These are phyloP conservation scores for Suhomyces panamericanus DNA, from an alignment of 1,139 yeast genomes.

Conservation along the genomic window DNA sequence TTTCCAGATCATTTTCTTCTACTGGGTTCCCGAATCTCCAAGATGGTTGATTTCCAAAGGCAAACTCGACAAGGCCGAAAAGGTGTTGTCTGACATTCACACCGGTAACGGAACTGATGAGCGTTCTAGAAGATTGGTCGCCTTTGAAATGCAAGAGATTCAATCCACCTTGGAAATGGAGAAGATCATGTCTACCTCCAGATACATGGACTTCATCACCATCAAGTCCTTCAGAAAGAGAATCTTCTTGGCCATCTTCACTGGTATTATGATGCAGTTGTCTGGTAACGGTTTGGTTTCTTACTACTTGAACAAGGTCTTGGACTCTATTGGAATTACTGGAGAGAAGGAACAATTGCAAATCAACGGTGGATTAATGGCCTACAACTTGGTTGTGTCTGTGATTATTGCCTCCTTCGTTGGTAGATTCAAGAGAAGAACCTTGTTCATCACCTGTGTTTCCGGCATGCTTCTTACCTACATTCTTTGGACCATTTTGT, in stretches of 20 bases:
- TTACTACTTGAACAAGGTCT: conserved; percentile 49
- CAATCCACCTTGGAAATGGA: conserved; percentile 40
- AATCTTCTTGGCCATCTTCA: conserved; percentile 35
- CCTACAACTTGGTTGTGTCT: conserved; percentile 41
- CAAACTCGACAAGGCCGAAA: conserved; percentile 35
- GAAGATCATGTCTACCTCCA: conserved; percentile 24
- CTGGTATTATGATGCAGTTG: conserved; percentile 45
- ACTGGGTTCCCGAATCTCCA: conserved; percentile 50
- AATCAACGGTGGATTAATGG: conserved; percentile 48
- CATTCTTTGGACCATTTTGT: conserved; percentile 40
- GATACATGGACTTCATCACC: conserved; percentile 37
- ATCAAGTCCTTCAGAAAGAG: conserved; percentile 45
- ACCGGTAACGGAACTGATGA: conserved; percentile 36
- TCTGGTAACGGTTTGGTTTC: conserved; percentile 56
- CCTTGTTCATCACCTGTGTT: conserved; percentile 42
- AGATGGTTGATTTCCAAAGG: conserved; percentile 42
- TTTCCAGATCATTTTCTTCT: conserved; percentile 27
- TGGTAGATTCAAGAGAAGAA: conserved; percentile 43
- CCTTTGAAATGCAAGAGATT: conserved; percentile 49
- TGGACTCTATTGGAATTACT: conserved; percentile 51
- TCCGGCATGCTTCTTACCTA: conserved; percentile 39
- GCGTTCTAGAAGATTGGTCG: conserved; percentile 35
- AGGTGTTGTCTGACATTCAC: conserved; percentile 39
- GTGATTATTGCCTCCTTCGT: conserved; percentile 30
- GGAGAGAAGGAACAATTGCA: conserved; percentile 42